These are phyloP conservation scores for Kalmusia sp. DNA, from an alignment of 2,329 filamentous ascomycete genomes.

Conservation along the genomic window DNA sequence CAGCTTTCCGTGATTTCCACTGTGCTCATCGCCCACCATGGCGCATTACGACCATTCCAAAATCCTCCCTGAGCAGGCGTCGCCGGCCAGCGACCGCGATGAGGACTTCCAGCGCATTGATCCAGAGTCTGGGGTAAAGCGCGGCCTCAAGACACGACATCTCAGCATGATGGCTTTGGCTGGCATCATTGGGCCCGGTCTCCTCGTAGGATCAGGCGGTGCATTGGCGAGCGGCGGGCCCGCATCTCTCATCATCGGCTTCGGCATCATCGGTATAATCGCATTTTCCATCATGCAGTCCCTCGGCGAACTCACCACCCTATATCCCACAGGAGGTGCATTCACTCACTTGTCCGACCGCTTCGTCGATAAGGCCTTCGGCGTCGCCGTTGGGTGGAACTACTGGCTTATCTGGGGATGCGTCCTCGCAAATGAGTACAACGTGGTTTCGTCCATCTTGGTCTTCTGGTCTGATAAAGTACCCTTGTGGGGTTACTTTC, in stretches of 20 bases:
- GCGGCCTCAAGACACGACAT: slow-evolving; percentile 72
- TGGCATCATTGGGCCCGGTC: slow-evolving; percentile 70
- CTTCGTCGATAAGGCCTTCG: slow-evolving; percentile 19
- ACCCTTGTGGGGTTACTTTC: slow-evolving; percentile 49
- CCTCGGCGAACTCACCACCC: slow-evolving; percentile 75
- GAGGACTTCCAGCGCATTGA: slow-evolving; percentile 53
- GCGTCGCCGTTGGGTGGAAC: slow-evolving; percentile 39
- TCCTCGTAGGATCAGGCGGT: slow-evolving; percentile 75
- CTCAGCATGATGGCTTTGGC: slow-evolving; percentile 63
- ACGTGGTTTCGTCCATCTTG: slow-evolving; percentile 70
- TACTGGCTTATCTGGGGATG: slow-evolving; percentile 66
- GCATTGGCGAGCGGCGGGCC: slow-evolving; percentile 74
- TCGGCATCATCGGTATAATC: slow-evolving; percentile 73
- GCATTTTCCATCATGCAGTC: slow-evolving; percentile 72
- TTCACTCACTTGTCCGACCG: slow-evolving; percentile 52
- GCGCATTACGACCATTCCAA: slow-evolving; percentile 10
- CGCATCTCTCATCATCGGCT: slow-evolving; percentile 75
- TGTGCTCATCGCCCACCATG: background rate
- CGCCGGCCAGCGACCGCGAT: slow-evolving; percentile 18
- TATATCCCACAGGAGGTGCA: slow-evolving; percentile 73
- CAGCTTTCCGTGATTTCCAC: background rate
- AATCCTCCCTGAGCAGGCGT: background rate
- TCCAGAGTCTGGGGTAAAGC: slow-evolving; percentile 70
- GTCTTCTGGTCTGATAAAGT: slow-evolving; percentile 67
- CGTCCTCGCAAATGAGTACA: slow-evolving; percentile 75